Conservation (phyloP, 257 asterid genomes). For the Agastache rugosa region DNA sequence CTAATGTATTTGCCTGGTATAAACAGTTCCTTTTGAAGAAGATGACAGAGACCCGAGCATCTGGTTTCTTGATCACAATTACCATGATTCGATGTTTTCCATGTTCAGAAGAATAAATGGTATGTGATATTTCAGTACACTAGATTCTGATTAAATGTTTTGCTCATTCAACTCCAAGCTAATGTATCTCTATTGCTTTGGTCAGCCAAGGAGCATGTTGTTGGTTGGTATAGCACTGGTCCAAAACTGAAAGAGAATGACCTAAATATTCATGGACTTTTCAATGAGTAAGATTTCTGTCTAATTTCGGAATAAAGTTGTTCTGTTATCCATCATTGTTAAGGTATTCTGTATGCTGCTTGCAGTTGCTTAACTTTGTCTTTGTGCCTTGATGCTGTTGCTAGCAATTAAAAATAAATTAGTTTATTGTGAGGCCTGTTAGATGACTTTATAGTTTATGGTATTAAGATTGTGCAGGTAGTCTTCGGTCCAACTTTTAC, state of each 20-base stretch:
- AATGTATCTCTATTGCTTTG: conserved; percentile 31
- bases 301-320: conserved; percentile 9
- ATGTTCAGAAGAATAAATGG: conserved; percentile 96
- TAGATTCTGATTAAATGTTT: conserved; percentile 20
- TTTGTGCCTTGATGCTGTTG: conserved; percentile 7
- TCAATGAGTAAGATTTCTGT: conserved; percentile 68
- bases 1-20: conserved; percentile 36
- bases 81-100: conserved; percentile 93
- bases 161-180: conserved; percentile 9
- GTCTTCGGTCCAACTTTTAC: background rate
- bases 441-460: background rate
- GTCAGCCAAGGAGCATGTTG: conserved; percentile 96
- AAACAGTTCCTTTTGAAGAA: conserved; percentile 96
- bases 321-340: background rate
- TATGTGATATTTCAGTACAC: conserved; percentile 36
- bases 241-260: conserved; percentile 92
- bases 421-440: background rate
- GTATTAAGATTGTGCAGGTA: background rate
- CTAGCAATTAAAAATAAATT: background rate
- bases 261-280: conserved; percentile 72
- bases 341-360: background rate
- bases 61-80: conserved; percentile 97
- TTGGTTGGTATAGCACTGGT: conserved; percentile 99
- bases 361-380: background rate
- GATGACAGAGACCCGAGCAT: conserved; percentile 94